Conservation (phyloP, 1,284 basidiomycete genomes). For the Tremellales sp. region DNA sequence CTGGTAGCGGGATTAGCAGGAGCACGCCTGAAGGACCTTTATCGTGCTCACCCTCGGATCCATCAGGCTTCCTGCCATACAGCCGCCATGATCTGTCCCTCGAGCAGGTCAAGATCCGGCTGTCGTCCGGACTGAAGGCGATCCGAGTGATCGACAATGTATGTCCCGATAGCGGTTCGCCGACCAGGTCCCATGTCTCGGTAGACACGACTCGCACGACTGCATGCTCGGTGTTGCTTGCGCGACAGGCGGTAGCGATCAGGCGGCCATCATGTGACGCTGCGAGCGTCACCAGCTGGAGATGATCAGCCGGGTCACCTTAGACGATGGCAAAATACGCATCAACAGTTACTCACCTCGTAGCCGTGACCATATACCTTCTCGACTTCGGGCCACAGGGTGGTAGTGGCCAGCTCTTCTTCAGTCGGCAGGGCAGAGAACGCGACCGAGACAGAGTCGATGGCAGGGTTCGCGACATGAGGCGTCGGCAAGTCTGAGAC, state of each 20-base stretch:
- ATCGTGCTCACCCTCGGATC: slow-evolving; percentile 39
- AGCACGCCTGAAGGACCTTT: background rate
- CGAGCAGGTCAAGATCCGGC: slow-evolving; percentile 73
- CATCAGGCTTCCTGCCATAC: slow-evolving; percentile 54
- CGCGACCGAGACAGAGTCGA: slow-evolving; percentile 43
- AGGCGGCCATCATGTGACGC: slow-evolving; percentile 64
- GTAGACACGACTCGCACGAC: slow-evolving; percentile 80
- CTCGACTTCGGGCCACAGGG: slow-evolving; percentile 95
- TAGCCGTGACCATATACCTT: slow-evolving; percentile 98
- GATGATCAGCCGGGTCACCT: background rate
- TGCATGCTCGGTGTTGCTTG: slow-evolving; percentile 82
- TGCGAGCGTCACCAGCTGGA: slow-evolving; percentile 71
- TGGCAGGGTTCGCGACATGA: slow-evolving; percentile 36
- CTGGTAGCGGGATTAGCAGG: slow-evolving; percentile 38
- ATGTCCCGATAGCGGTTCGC: slow-evolving; percentile 74
- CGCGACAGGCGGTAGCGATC: slow-evolving; percentile 89
- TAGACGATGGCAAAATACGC: background rate
- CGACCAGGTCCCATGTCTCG: slow-evolving; percentile 63
- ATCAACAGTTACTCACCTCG: slow-evolving; percentile 66
- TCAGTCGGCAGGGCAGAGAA: slow-evolving; percentile 52
- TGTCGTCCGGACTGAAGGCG: slow-evolving; percentile 79
- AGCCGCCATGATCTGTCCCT: slow-evolving; percentile 90
- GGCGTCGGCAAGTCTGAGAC: slow-evolving; percentile 19
- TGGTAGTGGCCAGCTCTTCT: slow-evolving; percentile 67
- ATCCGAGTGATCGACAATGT: slow-evolving; percentile 84